Evolutionary conservation across 1,139 yeast species (phyloP).

Genomic region (Geotrichum cucujoidarum): DNA sequence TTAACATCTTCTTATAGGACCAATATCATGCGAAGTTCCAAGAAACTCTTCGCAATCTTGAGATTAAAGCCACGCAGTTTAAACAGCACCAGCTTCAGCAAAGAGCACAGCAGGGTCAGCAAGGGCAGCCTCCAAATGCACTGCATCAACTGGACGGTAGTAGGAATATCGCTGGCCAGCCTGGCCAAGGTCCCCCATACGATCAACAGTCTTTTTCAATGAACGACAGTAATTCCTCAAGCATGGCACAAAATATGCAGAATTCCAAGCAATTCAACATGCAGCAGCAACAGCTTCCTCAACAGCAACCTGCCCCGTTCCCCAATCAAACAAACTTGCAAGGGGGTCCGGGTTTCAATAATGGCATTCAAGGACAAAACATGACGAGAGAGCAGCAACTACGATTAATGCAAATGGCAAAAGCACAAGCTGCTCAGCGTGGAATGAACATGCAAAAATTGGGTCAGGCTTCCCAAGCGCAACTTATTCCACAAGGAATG

Average conservation of each 20-base stretch:
- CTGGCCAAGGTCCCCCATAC: too few relatives aligned
- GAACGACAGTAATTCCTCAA: too few relatives aligned
- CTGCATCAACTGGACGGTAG: neutral
- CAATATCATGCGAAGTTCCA: neutral
- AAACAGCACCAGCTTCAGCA: neutral
- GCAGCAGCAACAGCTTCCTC: constrained; percentile 2
- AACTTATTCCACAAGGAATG: neutral
- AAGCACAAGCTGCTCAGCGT: neutral
- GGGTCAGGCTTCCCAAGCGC: neutral
- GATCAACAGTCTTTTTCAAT: too few relatives aligned
- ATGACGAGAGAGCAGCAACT: neutral
- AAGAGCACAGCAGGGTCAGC: neutral
- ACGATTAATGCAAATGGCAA: neutral
- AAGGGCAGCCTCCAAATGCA: neutral
- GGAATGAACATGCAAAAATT: neutral
- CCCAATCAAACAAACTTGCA: neutral
- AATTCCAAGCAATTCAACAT: constrained; percentile 2
- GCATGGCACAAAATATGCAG: too few relatives aligned
- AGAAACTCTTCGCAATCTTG: neutral
- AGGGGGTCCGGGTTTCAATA: neutral
- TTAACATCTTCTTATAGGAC: neutral
- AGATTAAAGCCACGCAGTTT: neutral
- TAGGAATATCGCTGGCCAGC: neutral
- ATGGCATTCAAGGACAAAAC: neutral
- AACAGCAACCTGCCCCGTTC: neutral